Conservation (phyloP, 31 red algal species). For the Porphyra umbilicalis region DNA sequence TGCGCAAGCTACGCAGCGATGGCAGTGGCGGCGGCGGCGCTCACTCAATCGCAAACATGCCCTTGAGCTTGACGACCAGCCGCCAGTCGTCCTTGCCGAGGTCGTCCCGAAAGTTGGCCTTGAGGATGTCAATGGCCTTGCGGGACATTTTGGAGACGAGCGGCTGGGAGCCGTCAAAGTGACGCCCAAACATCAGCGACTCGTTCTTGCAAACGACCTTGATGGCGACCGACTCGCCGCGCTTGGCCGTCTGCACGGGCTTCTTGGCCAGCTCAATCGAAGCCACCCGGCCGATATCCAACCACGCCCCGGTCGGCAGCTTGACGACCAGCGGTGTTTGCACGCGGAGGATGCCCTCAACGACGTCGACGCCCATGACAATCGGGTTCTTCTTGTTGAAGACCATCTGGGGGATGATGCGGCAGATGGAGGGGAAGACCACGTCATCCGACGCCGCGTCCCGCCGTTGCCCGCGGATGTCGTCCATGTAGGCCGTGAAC, state of each 20-base stretch:
- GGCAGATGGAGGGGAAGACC: slow-evolving; percentile 79
- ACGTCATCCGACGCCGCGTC: slow-evolving; percentile 74
- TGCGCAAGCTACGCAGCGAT: not conserved
- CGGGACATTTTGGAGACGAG: slow-evolving; percentile 87
- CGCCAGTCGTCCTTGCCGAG: slow-evolving; percentile 85
- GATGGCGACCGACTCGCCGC: slow-evolving; percentile 86
- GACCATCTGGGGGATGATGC: slow-evolving; percentile 87
- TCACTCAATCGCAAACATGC: slow-evolving; percentile 86
- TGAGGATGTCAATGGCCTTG: slow-evolving; percentile 87
- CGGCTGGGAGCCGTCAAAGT: slow-evolving; percentile 74
- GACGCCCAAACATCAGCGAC: slow-evolving; percentile 92
- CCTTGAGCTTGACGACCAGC: slow-evolving; percentile 93
- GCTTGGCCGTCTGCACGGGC: slow-evolving; percentile 58
- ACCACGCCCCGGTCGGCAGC: slow-evolving; percentile 32
- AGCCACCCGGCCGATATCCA: slow-evolving; percentile 90
- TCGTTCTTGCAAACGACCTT: slow-evolving; percentile 74
- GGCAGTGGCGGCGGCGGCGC: not conserved
- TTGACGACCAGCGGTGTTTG: slow-evolving; percentile 75
- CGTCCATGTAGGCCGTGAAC: slow-evolving; percentile 93
- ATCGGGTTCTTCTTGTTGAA: slow-evolving; percentile 99
- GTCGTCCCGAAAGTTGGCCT: slow-evolving; percentile 91
- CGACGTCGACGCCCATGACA: slow-evolving; percentile 86
- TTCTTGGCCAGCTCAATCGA: slow-evolving; percentile 92
- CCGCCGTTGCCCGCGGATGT: slow-evolving; percentile 48
- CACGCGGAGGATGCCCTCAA: slow-evolving; percentile 81